These are phyloP conservation scores for Chrysoporthe puriensis DNA, from an alignment of 2,329 filamentous ascomycete genomes.

Conservation along the genomic window DNA sequence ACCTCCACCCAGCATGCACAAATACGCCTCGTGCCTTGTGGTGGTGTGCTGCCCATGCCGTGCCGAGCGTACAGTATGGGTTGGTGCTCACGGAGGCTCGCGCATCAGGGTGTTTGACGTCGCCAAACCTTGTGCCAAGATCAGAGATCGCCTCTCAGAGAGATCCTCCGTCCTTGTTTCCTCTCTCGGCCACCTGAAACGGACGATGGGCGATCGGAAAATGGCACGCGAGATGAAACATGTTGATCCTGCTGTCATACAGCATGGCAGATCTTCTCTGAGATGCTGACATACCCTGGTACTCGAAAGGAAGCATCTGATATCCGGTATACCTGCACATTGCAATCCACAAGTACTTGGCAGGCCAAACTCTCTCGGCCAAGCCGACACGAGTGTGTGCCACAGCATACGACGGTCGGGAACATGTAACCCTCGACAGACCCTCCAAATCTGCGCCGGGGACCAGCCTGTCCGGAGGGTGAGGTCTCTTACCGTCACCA, in stretches of 20 bases:
- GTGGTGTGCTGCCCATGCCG: neutral
- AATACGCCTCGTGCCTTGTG: neutral
- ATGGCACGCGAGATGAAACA: constrained; percentile 28
- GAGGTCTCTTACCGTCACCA: neutral
- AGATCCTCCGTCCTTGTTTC: constrained; percentile 19
- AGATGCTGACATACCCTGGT: no score
- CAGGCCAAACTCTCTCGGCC: neutral
- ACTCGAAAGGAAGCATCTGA: no score
- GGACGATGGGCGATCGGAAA: constrained; percentile 15
- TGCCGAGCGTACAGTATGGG: neutral
- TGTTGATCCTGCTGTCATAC: constrained; percentile 2
- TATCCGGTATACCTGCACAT: neutral
- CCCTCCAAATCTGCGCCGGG: neutral
- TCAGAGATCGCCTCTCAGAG: neutral
- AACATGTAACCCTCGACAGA: neutral
- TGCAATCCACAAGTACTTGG: neutral
- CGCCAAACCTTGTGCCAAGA: constrained; percentile 3
- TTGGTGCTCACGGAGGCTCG: neutral
- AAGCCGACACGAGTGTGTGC: neutral
- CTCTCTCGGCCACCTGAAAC: constrained; percentile 26
- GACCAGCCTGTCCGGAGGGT: constrained; percentile 4
- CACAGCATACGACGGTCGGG: neutral
- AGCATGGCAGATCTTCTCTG: neutral
- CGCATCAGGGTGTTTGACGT: neutral
- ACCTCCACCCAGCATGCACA: neutral